Base-by-base conservation (phyloP, 1,284 basidiomycete species). In the Cerrena zonata region DNA sequence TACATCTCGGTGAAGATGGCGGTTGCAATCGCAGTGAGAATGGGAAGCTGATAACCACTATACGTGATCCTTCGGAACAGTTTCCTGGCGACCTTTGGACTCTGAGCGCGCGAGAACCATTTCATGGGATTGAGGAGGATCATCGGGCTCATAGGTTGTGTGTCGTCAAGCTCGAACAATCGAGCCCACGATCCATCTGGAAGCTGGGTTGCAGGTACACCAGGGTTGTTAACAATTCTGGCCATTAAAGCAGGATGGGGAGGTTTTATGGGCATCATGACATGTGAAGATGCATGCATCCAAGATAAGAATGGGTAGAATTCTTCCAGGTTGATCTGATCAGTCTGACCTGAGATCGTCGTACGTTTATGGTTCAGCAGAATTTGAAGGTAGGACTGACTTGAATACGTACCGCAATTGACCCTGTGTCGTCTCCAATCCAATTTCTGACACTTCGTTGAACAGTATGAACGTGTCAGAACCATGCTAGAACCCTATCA, bases 251-350 rank as follows among this genome's bases (percentile, higher is more conserved):
- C 44, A 15, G 38, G 38, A 24, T 51, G 50, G 10, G 25, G 22
- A 7, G 47, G 47, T 25, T 51, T 24, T 12, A n/a, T 34, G 15
- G 23, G 25, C 19, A 19, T 34, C 18, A 11, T 45, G n/a, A n/a
- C n/a, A 25, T 47, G 45, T 26, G 27, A 47, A 26, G 23, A n/a
- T 11, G 26, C 30, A 21, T 22, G 13, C 37, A 47, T 38, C 23
- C 38, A 42, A 19, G 50, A 44, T 15, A 51, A 36, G 45, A 51
- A 47, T 11, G 50, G 50, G 13, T 44, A 45, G 45, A 51, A 51
- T 23, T 45, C 13, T 21, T 42, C 45, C 2, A 51, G 36, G 12
- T 38, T 22, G 19, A 51, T 34, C 15, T 34, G 24, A 7, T 51
- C 50, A 15, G 50, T 51, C 25, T 51, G 30, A 18, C 50, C 50